Base-by-base conservation (phyloP, 257 asterid genomes). In the Solanum rostratum region DNA sequence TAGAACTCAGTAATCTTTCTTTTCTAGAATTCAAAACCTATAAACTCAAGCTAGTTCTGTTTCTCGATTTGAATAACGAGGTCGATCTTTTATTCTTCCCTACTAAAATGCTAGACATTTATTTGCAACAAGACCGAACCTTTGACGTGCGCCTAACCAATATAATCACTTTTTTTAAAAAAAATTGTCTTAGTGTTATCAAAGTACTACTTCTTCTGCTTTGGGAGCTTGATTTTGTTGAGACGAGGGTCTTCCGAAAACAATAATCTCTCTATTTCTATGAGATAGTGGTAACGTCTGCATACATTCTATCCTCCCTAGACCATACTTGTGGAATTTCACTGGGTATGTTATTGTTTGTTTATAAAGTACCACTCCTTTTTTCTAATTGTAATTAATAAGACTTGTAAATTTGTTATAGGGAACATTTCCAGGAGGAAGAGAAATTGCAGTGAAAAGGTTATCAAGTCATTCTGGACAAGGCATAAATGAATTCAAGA, bases 121-220 rank as follows among this genome's bases (percentile, higher is more conserved):
- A 5, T 29, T 30, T 66, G 57, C 0, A 1, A 2, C 4, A 69
- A 0, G 22, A 9, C 0, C 22, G 0, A 73, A 70, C 33, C 0
- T 8, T 0, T 11, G 49, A 41, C 33, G 12, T 73, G 7, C 1
- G 0, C 39, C 41, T 73, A 22, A 73, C 41, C 22, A 73, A 22
- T 39, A 13, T n/a, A n/a, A n/a, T n/a, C n/a, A n/a, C n/a, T n/a
- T n/a, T n/a, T n/a, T n/a, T n/a, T n/a, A n/a, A n/a, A n/a, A n/a
- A 65, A 68, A 30, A 7, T 33, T 33, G 45, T 66, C 24, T 3
- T 12, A 68, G 2, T 33, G 37, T 33, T 62, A 24, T 62, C 70
- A 27, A n/a, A n/a, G n/a, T n/a, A n/a, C n/a, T n/a, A n/a, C n/a
- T n/a, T n/a, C n/a, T n/a, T n/a, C n/a, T n/a, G n/a, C n/a, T n/a